These are phyloP conservation scores for Tarenaya hassleriana DNA, from an alignment of 345 rosid species.

Conservation along the genomic window DNA sequence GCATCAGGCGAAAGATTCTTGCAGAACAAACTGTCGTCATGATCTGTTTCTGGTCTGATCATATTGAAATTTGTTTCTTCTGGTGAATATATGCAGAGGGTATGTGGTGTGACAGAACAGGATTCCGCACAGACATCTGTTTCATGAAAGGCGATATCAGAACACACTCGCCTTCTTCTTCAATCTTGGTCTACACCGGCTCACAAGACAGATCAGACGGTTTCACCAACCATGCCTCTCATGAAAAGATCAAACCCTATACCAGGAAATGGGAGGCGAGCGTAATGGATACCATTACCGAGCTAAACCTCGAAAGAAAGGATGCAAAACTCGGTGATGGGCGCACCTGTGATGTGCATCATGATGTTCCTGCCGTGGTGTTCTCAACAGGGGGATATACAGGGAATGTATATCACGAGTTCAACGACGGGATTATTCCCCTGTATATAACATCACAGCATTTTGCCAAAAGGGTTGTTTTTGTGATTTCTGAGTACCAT, in stretches of 20 bases:
- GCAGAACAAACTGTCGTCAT: too few relatives aligned
- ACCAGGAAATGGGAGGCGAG: constrained; percentile 81
- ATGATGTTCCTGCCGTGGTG: constrained; percentile 61
- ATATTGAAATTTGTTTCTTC: neutral
- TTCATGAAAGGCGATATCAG: constrained; percentile 73
- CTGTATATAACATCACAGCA: constrained; percentile 72
- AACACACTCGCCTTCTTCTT: constrained; percentile 56
- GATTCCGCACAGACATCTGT: constrained; percentile 64
- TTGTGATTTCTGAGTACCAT: constrained; percentile 74
- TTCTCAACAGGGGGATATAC: constrained; percentile 87
- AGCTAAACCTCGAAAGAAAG: constrained; percentile 45
- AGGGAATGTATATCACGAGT: constrained; percentile 78
- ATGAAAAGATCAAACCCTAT: constrained; percentile 62
- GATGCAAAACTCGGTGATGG: constrained; percentile 13
- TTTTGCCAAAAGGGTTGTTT: constrained; percentile 59
- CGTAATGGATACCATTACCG: constrained; percentile 60
- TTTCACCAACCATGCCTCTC: constrained; percentile 17
- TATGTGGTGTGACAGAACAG: constrained; percentile 57
- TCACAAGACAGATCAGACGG: neutral
- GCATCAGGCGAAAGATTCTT: too few relatives aligned
- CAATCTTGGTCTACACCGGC: constrained; percentile 46
- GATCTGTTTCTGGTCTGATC: too few relatives aligned
- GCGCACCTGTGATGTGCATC: constrained; percentile 50
- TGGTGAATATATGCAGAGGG: constrained; percentile 21
- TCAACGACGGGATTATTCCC: constrained; percentile 79